phyloP scores from a whole-genome alignment of 805 yeast species.

The Wickerhamiella slavikovae region DNA sequence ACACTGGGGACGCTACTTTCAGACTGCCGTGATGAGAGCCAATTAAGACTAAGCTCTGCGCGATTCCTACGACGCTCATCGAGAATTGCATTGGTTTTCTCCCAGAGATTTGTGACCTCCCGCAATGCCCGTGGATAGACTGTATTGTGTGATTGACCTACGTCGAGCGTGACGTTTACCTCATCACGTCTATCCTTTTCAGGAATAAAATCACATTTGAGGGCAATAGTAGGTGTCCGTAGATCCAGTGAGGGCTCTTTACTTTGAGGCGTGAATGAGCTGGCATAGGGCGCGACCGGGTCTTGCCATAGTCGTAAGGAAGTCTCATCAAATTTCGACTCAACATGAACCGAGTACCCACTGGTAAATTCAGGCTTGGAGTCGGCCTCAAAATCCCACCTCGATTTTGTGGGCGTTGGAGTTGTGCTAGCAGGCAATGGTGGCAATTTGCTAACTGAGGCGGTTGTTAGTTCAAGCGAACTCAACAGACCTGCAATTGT shows the following conservation, averaged over 20 bases:
- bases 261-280: not conserved
- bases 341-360: slow-evolving; percentile 1
- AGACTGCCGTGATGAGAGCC: not conserved
- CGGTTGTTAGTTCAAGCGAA: slow-evolving; percentile 20
- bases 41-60: not conserved
- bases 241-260: slow-evolving; percentile 24
- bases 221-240: slow-evolving; percentile 54
- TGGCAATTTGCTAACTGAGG: not conserved
- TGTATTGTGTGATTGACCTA: slow-evolving; percentile 35
- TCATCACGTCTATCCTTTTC: slow-evolving; percentile 4
- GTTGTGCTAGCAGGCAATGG: not conserved
- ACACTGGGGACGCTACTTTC: too few relatives aligned
- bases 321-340: slow-evolving; percentile 7
- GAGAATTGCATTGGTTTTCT: slow-evolving; percentile 10
- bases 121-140: slow-evolving; percentile 45
- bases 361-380: slow-evolving; percentile 1
- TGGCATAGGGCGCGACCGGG: slow-evolving; percentile 10
- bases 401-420: not conserved
- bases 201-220: slow-evolving; percentile 30
- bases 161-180: not conserved
- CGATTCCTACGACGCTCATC: not conserved
- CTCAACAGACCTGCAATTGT: slow-evolving; percentile 27
- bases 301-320: slow-evolving; percentile 10
- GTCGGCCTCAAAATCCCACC: too few relatives aligned
- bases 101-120: slow-evolving; percentile 33